Conservation (phyloP, 192 early-diverging fungal genomes). For the Gonapodya sp. region DNA sequence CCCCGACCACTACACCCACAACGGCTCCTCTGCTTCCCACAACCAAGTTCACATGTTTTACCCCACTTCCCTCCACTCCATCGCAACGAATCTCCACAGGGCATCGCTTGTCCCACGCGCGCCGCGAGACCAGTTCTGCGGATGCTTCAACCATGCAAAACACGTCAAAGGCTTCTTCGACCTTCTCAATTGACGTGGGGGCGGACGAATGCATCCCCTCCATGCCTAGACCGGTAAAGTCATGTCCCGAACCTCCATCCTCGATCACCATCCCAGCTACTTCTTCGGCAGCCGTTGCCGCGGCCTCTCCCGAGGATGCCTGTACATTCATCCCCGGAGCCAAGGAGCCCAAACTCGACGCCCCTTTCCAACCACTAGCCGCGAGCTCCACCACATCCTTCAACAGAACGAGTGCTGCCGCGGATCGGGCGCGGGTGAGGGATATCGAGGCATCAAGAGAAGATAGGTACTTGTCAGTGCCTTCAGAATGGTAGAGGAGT, state of each 20-base stretch:
- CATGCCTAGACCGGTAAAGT: no score
- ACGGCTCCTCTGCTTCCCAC: background rate
- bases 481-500: no score
- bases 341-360: no score
- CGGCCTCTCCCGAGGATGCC: background rate
- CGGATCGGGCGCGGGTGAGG: no score
- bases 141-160: background rate
- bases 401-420: no score
- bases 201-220: background rate
- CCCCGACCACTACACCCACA: background rate
- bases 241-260: background rate
- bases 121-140: background rate
- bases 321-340: background rate
- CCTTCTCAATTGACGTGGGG: background rate
- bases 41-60: background rate
- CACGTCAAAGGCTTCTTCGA: background rate
- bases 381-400: no score
- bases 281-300: background rate
- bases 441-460: no score
- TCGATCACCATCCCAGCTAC: background rate
- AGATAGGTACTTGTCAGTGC: no score
- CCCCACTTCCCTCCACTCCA: background rate
- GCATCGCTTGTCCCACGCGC: background rate
- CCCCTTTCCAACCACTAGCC: no score
- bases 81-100: background rate